Percentiles rank a stretch among this genome's conserved stretches.
These are phyloP conservation scores for Cymbopogon flexuosus DNA, from an alignment of 202 grass and related monocot species.

Conservation along the genomic window DNA sequence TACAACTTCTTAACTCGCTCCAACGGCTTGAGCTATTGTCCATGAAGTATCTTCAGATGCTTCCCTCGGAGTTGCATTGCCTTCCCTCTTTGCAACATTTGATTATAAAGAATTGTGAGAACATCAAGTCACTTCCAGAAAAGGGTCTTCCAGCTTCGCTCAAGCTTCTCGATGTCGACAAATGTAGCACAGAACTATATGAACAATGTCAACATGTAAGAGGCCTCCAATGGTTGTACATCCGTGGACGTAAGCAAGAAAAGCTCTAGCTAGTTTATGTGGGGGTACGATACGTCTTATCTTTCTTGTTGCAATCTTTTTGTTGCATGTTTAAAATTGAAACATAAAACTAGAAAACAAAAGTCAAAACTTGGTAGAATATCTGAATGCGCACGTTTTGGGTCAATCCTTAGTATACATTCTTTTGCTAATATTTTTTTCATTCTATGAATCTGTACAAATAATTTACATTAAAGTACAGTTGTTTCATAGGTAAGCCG, in stretches of 20 bases:
- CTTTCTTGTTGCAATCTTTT: no score
- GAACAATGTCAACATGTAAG: not conserved
- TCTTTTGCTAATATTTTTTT: no score
- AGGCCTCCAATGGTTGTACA: constrained; percentile 7
- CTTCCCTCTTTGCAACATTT: constrained; percentile 8
- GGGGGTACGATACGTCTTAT: no score
- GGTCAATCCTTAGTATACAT: no score
- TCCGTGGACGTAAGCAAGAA: not conserved
- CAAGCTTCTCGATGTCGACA: not conserved
- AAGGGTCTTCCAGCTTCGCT: constrained; percentile 22
- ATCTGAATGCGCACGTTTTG: no score
- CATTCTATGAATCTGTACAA: no score
- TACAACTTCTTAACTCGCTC: not conserved
- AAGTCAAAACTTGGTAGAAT: no score
- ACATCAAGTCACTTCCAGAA: not conserved
- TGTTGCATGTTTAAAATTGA: no score
- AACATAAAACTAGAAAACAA: no score
- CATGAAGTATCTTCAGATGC: constrained; percentile 1
- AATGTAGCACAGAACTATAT: not conserved
- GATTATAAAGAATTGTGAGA: not conserved
- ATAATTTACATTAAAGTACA: no score
- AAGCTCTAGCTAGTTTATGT: not conserved
- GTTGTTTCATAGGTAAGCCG: no score
- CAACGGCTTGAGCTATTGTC: not conserved
- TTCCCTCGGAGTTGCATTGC: not conserved